Evolutionary conservation across 768 basidiomycete genomes (phyloP).

Genomic region (Podaxis sp.): DNA sequence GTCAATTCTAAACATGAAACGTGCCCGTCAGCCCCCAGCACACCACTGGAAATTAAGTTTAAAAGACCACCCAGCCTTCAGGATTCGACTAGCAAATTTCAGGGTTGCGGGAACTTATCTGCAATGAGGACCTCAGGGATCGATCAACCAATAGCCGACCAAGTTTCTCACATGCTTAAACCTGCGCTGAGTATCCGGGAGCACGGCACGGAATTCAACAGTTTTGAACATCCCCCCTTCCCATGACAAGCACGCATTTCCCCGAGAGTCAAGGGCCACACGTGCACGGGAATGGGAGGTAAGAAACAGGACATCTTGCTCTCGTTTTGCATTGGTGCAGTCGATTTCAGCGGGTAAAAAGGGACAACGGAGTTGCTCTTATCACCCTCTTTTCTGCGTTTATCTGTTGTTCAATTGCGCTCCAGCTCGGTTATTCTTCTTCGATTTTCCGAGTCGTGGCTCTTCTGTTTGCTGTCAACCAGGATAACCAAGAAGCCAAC

Average conservation of each 20-base stretch:
- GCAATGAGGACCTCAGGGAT: slow-evolving; percentile 3
- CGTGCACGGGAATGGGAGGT: not conserved
- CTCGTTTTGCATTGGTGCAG: not conserved
- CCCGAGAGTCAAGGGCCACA: slow-evolving; percentile 3
- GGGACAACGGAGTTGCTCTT: slow-evolving; percentile 13
- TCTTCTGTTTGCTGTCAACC: not conserved
- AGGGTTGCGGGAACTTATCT: slow-evolving; percentile 1
- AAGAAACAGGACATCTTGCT: not conserved
- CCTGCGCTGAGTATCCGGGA: not conserved
- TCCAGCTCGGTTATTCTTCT: not conserved
- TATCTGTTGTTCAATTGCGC: not conserved
- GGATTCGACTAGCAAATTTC: not conserved
- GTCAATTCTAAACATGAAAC: slow-evolving; percentile 15
- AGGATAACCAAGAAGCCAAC: slow-evolving; percentile 11
- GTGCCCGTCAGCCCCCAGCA: slow-evolving; percentile 4
- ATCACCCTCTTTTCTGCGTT: slow-evolving; percentile 11
- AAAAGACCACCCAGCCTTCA: not conserved
- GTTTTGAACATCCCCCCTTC: not conserved
- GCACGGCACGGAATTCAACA: slow-evolving; percentile 9
- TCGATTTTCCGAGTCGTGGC: not conserved
- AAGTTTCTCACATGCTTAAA: slow-evolving; percentile 9
- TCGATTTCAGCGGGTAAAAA: slow-evolving; percentile 7
- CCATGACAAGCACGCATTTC: slow-evolving; percentile 12
- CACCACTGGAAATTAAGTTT: slow-evolving; percentile 12
- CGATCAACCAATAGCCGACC: not conserved